Evolutionary conservation across 2,329 filamentous ascomycete species (phyloP), one percentile per base, ranked within the genome.

Genomic region (Colletotrichum trifolii): DNA sequence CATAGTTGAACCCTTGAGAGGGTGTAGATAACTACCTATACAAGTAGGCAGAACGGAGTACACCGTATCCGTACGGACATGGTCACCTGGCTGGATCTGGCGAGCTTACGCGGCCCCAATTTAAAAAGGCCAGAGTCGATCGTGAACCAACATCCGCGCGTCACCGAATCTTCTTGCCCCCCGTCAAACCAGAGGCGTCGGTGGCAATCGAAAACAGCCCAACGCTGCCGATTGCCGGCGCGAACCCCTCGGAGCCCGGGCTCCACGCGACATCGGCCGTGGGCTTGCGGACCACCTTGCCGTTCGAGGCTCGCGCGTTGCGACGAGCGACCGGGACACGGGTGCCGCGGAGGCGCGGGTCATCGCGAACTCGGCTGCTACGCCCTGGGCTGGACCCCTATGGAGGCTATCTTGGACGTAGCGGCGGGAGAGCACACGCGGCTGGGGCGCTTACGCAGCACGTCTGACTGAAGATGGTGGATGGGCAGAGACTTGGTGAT

Each of bases 261-360:
- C 42, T 40, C 52, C 52, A 43, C 52, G 36, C 43, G 38, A n/a
- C 35, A 45, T 43, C 25, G 39, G 39, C 39, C 39, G 52, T 40
- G 17, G 35, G 25, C 25, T 15, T 6, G 15, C 52, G 52, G 52
- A 38, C 42, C 25, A 43, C 17, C 4, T 54, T 36, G 13, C 38
- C 39, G 36, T 54, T 43, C 34, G 52, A 25, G 25, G 25, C 25
- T 25, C 25, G 4, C 25, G 25, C 25, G 25, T 25, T 25, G 4
- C 4, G 4, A 25, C 25, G 25, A 25, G 25, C 25, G 25, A 25
- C 38, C 55, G 55, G 46, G 8, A 39, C 15, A 25, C 55, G 55
- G 55, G n/a, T 13, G 46, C 45, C 55, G 55, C 46, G 55, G 55
- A 50, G n/a, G 13, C 12, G 45, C 45, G 54, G 45, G 11, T 43